Conservation (phyloP, 345 rosid genomes). For the Moricandia moricandioides region DNA sequence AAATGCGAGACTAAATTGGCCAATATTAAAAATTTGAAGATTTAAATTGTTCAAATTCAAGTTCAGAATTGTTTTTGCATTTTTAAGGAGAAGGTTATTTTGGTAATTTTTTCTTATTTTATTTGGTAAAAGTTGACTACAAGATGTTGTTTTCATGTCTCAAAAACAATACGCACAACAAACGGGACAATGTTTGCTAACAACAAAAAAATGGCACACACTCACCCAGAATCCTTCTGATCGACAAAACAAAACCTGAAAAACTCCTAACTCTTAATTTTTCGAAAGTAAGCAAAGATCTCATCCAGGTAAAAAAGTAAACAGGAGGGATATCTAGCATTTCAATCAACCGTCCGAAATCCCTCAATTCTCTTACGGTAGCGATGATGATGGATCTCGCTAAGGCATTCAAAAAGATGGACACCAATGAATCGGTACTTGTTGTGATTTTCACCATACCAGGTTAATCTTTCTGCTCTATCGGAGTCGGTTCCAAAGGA, state of each 20-base stretch:
- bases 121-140: neutral
- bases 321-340: constrained; percentile 59
- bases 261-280: neutral
- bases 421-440: constrained; percentile 50
- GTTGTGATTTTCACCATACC: constrained; percentile 68
- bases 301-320: constrained; percentile 55
- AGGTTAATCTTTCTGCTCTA: constrained; percentile 63
- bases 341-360: constrained; percentile 82
- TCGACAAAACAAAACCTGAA: neutral
- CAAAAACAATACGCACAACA: neutral
- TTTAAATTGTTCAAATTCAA: no score
- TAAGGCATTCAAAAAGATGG: constrained; percentile 53
- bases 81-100: no score
- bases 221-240: constrained; percentile 4
- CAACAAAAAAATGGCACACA: constrained; percentile 32
- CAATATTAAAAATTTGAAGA: neutral
- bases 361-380: constrained; percentile 76
- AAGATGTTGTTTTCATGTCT: constrained; percentile 2
- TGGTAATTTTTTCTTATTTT: neutral
- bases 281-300: constrained; percentile 27
- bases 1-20: no score
- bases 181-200: constrained; percentile 27
- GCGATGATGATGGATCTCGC: constrained; percentile 79
- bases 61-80: no score
- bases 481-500: constrained; percentile 91